phyloP scores from a whole-genome alignment of 495 filamentous ascomycete species.

The Hypoxylon rickii region DNA sequence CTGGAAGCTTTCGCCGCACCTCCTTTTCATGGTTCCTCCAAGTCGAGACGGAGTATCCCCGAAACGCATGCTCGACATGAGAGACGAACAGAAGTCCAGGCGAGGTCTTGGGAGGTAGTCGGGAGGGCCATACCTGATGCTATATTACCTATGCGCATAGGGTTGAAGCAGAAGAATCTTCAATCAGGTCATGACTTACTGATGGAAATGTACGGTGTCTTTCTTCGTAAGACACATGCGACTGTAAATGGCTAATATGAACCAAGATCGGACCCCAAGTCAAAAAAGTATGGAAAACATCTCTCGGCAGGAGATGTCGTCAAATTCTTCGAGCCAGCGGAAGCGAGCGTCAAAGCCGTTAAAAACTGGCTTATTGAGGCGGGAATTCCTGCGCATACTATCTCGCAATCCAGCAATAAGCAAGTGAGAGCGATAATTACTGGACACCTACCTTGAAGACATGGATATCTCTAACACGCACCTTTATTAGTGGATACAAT shows the following conservation, averaged over 20 bases:
- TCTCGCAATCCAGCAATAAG: slow-evolving; percentile 38
- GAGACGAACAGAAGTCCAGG: slow-evolving; percentile 51
- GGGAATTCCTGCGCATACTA: slow-evolving; percentile 57
- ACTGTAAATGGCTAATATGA: slow-evolving; percentile 90
- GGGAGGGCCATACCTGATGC: slow-evolving; percentile 34
- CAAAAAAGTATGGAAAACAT: slow-evolving; percentile 58
- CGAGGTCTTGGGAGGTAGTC: slow-evolving; percentile 42
- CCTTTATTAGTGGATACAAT: slow-evolving; percentile 51
- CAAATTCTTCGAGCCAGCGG: slow-evolving; percentile 54
- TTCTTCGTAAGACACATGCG: slow-evolving; percentile 7
- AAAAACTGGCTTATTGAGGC: slow-evolving; percentile 53
- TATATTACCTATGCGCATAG: slow-evolving; percentile 34
- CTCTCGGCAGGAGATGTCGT: slow-evolving; percentile 53
- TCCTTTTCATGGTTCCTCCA: slow-evolving; percentile 16
- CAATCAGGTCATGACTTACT: slow-evolving; percentile 37
- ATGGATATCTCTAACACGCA: slow-evolving; percentile 41
- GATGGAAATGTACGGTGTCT: slow-evolving; percentile 38
- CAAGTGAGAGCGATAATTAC: slow-evolving; percentile 14
- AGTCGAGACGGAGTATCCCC: slow-evolving; percentile 26
- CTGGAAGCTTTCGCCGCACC: slow-evolving; percentile 21
- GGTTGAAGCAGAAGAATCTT: slow-evolving; percentile 34
- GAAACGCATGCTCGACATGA: slow-evolving; percentile 39
- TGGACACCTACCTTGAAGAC: not conserved
- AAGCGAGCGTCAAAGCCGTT: slow-evolving; percentile 49
- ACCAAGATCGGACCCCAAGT: slow-evolving; percentile 75